These are phyloP conservation scores for Torulaspora globosa DNA, from an alignment of 1,139 yeast genomes.

Conservation along the genomic window DNA sequence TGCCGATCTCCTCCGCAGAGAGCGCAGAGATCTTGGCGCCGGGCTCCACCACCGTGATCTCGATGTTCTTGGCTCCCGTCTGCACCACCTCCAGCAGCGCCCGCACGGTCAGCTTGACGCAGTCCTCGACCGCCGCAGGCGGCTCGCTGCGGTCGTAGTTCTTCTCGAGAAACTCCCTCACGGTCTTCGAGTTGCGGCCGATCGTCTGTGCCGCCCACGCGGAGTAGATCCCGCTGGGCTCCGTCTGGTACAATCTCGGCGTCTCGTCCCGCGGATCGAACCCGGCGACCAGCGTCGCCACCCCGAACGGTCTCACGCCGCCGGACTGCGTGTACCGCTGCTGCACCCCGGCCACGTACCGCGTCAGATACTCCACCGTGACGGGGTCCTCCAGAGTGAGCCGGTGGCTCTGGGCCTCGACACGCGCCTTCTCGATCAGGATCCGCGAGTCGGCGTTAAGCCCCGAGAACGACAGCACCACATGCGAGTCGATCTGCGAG, in stretches of 20 bases:
- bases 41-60: constrained; percentile 81
- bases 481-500: constrained; percentile 86
- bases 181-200: constrained; percentile 93
- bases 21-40: constrained; percentile 50
- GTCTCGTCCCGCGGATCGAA: constrained; percentile 79
- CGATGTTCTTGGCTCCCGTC: constrained; percentile 95
- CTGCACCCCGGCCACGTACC: constrained; percentile 94
- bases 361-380: constrained; percentile 84
- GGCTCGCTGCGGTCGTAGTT: constrained; percentile 57
- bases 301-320: constrained; percentile 94
- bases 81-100: constrained; percentile 93
- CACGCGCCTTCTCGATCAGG: constrained; percentile 89
- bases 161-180: constrained; percentile 90
- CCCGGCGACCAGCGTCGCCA: constrained; percentile 92
- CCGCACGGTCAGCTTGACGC: constrained; percentile 78
- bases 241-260: constrained; percentile 89
- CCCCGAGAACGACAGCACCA: constrained; percentile 93
- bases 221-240: constrained; percentile 94
- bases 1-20: constrained; percentile 68
- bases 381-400: constrained; percentile 93
- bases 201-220: constrained; percentile 99
- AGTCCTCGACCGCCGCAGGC: constrained; percentile 64
- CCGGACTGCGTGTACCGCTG: constrained; percentile 98
- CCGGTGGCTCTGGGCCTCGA: constrained; percentile 96
- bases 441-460: constrained; percentile 96